Evolutionary conservation across 768 basidiomycete genomes (phyloP), one percentile per base, ranked within the genome.

Genomic region (Serendipita vermifera): DNA sequence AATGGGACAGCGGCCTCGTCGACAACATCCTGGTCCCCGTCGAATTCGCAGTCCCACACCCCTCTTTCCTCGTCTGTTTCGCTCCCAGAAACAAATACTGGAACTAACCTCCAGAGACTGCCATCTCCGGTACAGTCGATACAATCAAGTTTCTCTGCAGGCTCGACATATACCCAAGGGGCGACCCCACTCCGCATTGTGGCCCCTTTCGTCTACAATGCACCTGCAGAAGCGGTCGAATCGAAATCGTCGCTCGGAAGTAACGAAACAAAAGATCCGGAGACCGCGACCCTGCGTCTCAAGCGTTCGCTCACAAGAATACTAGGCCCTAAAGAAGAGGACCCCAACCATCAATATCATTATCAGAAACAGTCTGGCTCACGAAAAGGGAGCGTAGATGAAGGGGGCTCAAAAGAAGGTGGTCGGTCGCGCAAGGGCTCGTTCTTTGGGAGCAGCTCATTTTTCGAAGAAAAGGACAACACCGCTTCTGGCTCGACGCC

Each of bases 11-110:
- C 24, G 9, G 17, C 5, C 46, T 51, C 46, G 15, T 51, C 46
- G 29, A 51, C 46, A 4, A 31, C 46, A n/a, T 51, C 46, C 46
- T 51, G 46, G 46, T 51, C 46, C 9, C 46, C 46, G n/a, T 51
- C 46, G 17, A 51, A 51, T 31, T 51, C 46, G 7, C 46, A 31
- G 27, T 51, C 46, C 46, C 46, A 51, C 46, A 51, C 46, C 32
- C 46, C 46, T n/a, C 29, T 51, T 15, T n/a, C 22, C 17, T 51
- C 46, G 46, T 20, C 46, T 7, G 22, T 51, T n/a, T 51, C 46
- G 15, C 46, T 51, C 7, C 46, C 46, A 51, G 46, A 51, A 22
- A 22, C 46, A 5, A 31, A n/a, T 29, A 22, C 9, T 7, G 27
- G 5, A 27, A 5, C 24, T 27, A 29, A 31, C 9, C 46, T 22